Base-by-base conservation (phyloP, 2,329 filamentous ascomycete genomes). In the Emergomyces orientalis region DNA sequence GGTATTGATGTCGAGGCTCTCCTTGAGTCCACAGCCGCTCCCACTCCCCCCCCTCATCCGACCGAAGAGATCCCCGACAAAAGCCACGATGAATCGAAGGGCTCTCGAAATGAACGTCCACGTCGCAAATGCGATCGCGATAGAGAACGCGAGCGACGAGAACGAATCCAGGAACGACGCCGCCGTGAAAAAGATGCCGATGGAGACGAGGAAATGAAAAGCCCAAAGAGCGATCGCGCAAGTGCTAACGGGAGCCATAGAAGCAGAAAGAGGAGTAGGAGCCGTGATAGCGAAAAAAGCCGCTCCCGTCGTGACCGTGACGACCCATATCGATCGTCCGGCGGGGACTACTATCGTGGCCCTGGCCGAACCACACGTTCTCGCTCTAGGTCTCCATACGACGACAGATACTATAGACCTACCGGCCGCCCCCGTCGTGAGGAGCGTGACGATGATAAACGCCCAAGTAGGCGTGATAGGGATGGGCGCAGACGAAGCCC, bases 1-100 rank as follows among this genome's bases (percentile, higher is more conserved):
- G 82, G 82, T 75, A 80, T 88, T 69, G 91, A 96, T 73, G 90
- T 97, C 70, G 92, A 97, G 81, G 90, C 91, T 68, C 84, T 97
- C 67, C 86, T 97, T 69, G 91, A 96, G 77, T 90, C 89, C 60
- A 90, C 89, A 66, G 90, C 89, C 60, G 87, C 86, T 73, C 81
- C 82, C 56, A 9, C 54, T 59, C 32, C 25, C 8, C 49, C 49
- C 39, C 14, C 73, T 52, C 71, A 73, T 56, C 68, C 74, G 22
- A 63, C 72, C 47, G 69, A 72, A 64, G 71, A 72, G 37, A 67
- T 76, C 60, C 76, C 77, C 68, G 84, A 85, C 66, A 83, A 86
- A 67, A 79, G 81, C 67, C 84, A 86, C 68, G 78, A 81, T 70
- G 81, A 83, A 63, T 80, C 82, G 67, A 86, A 80, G 67, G 77